phyloP scores from a whole-genome alignment of 257 asterid genomes.

The Nicotiana knightiana region DNA sequence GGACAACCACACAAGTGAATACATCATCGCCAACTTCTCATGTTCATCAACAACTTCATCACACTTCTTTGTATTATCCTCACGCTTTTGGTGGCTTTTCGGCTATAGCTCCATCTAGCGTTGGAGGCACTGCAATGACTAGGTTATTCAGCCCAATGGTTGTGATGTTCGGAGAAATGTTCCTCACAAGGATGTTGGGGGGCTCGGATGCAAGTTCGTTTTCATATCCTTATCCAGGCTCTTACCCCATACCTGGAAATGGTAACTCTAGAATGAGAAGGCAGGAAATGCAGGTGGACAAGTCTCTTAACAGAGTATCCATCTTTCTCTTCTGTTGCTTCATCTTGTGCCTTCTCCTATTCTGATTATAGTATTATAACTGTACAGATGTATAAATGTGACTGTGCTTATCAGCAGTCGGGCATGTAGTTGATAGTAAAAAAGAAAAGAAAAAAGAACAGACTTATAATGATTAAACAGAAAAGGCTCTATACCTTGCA shows the following conservation, averaged over 20 bases:
- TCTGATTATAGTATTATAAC: slow-evolving; percentile 25
- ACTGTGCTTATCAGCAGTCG: slow-evolving; percentile 13
- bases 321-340: slow-evolving; percentile 69
- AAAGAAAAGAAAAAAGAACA: background rate
- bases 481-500: background rate
- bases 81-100: slow-evolving; percentile 32
- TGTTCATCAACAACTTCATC: background rate
- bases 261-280: slow-evolving; percentile 75
- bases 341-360: slow-evolving; percentile 66
- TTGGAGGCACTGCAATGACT: slow-evolving; percentile 36
- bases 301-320: slow-evolving; percentile 69
- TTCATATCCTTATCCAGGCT: slow-evolving; percentile 45
- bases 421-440: background rate
- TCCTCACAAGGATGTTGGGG: slow-evolving; percentile 55
- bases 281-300: slow-evolving; percentile 70
- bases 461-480: background rate
- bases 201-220: slow-evolving; percentile 44
- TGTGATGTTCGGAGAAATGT: slow-evolving; percentile 67
- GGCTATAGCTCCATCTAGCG: slow-evolving; percentile 30
- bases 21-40: background rate
- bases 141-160: slow-evolving; percentile 57
- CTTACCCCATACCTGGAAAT: slow-evolving; percentile 33
- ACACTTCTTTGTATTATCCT: slow-evolving; percentile 12
- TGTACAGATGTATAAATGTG: slow-evolving; percentile 33
- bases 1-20: background rate